Base-by-base conservation (phyloP, 441 rosid species). In the Erodium moschatum region DNA sequence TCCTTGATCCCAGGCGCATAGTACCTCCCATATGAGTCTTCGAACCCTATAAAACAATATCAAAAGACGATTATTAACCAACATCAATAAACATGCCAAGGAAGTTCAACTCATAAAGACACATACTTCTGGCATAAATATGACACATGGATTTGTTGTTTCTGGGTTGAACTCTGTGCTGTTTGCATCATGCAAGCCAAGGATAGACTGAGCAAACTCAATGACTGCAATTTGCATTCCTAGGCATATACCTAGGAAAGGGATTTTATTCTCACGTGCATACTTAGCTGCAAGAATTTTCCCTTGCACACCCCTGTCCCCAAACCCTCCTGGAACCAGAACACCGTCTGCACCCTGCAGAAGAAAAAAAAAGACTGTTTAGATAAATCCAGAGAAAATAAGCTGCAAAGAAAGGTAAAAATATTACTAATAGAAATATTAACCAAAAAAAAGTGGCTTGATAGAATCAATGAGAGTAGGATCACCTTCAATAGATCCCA, bases 281-380 rank as follows among this genome's bases (percentile, higher is more conserved):
- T 86, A 82, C 67, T 83, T 90, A 0, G 97, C 97, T 27, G 99
- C 91, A 20, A 85, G 75, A 72, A 94, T 89, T 85, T 94, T 94
- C 72, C 99, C 99, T 78, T 87, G 75, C 66, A 92, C 97, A 11
- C 99, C 99, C 74, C 97, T 82, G 70, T 85, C 84, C n/a, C 97
- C 99, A 80, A 95, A 95, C 52, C 99, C 99, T 76, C 99, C 99
- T 0, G 99, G 99, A 27, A 94, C 97, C 74, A 95, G 90, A 78
- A 91, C 56, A 27, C 97, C 99, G 82, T 91, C 87, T 50, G 97
- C 91, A 74, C 84, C 91, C 99, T 94, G 80, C 71, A 29, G 31
- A 29, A 29, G 31, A 29, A 29, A 80, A 71, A 70, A 11, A 15
- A 58, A 78, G 44, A 66, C 42, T 56, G 8, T 69, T 71, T 63